Base-by-base conservation (phyloP, 345 rosid genomes). In the Acer saccharum region DNA sequence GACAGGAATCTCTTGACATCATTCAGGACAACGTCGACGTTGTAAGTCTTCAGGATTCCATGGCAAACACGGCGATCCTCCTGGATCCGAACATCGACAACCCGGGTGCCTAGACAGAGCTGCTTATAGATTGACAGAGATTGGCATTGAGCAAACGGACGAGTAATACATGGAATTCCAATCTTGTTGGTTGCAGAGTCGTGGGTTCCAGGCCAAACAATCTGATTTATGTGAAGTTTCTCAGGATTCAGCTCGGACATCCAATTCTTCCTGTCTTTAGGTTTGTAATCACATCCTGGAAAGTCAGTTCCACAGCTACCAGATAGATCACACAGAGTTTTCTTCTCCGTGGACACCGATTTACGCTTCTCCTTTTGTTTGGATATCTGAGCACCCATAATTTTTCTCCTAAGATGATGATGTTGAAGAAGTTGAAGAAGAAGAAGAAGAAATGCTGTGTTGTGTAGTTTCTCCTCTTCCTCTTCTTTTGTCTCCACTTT, bases 121-220 rank as follows among this genome's bases (percentile, higher is more conserved):
- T 96, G 99, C 20, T 80, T 39, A 80, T 91, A 94, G 68, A 94
- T 86, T 0, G 97, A 86, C 48, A 91, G 74, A 17, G 97, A 87
- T 48, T 96, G 98, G 80, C 99, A 96, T 76, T 94, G 97, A 2
- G 95, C 97, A 16, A 94, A 90, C 7, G 98, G 99, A 27, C 99
- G 94, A n/a, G 93, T 77, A 10, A 96, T 66, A 48, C 81, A 79
- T 0, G 86, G 84, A 46, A 94, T 78, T 7, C 99, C 98, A 73
- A 96, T 94, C 85, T 86, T 89, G 82, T 96, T 82, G 9, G 99
- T 94, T 18, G 99, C 99, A 0, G 98, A 92, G 78, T 96, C 95
- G 55, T 96, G 99, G 0, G 98, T 92, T 9, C 98, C 99, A 1
- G 99, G 99, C 99, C 99, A 96, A 7, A 96, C 95, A 72, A 96